Base-by-base conservation (phyloP, 768 basidiomycete genomes). In the Russula sp. region DNA sequence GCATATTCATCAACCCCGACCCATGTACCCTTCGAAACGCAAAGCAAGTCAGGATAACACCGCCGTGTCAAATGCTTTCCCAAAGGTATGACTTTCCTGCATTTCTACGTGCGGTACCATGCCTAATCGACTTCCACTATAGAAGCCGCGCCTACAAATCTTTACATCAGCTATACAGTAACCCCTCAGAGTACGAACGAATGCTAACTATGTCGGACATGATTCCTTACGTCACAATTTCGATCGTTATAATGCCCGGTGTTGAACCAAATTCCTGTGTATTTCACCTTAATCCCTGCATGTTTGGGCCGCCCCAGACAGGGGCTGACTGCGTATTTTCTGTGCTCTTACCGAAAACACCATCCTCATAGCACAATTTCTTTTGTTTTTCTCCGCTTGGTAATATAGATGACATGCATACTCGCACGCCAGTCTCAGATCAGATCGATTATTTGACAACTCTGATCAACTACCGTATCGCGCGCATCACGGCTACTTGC, bases 31-130 rank as follows among this genome's bases (percentile, higher is more conserved):
- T 27, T 34, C 27, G 55, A 65, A 64, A 40, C 58, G 58, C 18
- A 47, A 32, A 39, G 58, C 48, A n/a, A 59, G 63, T 45, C 48
- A 18, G 8, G 34, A 34, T n/a, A 27, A 4, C 27, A 16, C 22
- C 16, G 9, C 42, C n/a, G 7, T 20, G 14, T n/a, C 31, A 11
- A 27, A 53, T 18, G 52, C 27, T 22, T 9, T 39, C 7, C 42
- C 18, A 18, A 64, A 64, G 40, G 63, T 64, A 59, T 59, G 47
- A 47, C 50, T 52, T 34, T 10, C 31, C 11, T 6, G 5, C 20
- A 10, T 32, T 40, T 20, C 14, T 6, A 53, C 2, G 18, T 11
- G 32, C 1, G 6, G 6, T 49, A 4, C 32, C 45, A 22, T 59
- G 27, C n/a, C 45, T 31, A 7, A 52, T 54, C 7, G n/a, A 63